Evolutionary conservation across 208 protist genomes (phyloP).

Genomic region (Acanthamoeba royreba): DNA sequence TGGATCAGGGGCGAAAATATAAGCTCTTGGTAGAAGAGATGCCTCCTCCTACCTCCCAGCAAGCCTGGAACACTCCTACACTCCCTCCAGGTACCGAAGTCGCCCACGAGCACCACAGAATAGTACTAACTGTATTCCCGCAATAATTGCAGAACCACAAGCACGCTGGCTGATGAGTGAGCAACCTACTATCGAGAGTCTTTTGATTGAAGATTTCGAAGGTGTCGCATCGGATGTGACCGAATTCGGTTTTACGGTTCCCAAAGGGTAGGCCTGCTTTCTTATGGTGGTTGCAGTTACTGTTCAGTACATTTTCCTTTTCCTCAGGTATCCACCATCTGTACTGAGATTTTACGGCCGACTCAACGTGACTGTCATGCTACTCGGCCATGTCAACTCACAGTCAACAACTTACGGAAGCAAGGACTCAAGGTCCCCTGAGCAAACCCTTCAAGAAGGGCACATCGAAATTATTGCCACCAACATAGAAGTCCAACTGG

Average conservation of each 20-base stretch:
- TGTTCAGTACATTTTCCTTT: too few relatives aligned
- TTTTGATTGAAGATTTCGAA: neutral
- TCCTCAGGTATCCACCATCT: neutral
- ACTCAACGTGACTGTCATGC: neutral
- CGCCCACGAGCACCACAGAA: too few relatives aligned
- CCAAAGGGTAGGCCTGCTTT: neutral
- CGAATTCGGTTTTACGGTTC: neutral
- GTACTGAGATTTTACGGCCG: neutral
- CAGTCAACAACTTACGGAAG: too few relatives aligned
- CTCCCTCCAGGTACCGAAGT: neutral
- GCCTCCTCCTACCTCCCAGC: neutral
- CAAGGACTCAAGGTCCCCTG: too few relatives aligned
- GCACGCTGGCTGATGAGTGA: neutral
- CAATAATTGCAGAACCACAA: neutral
- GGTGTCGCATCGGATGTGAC: neutral
- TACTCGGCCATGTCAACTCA: neutral
- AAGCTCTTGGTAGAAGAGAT: slow-evolving; percentile 7
- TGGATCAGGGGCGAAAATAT: slow-evolving; percentile 6
- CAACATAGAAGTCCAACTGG: neutral
- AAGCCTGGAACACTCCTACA: neutral
- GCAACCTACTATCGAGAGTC: neutral
- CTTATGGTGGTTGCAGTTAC: too few relatives aligned
- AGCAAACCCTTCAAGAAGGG: neutral
- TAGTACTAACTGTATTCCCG: neutral
- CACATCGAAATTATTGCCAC: neutral